Evolutionary conservation across 331 rosid species (phyloP), one percentile per base, ranked within the genome.

Genomic region (Telfairia occidentalis): DNA sequence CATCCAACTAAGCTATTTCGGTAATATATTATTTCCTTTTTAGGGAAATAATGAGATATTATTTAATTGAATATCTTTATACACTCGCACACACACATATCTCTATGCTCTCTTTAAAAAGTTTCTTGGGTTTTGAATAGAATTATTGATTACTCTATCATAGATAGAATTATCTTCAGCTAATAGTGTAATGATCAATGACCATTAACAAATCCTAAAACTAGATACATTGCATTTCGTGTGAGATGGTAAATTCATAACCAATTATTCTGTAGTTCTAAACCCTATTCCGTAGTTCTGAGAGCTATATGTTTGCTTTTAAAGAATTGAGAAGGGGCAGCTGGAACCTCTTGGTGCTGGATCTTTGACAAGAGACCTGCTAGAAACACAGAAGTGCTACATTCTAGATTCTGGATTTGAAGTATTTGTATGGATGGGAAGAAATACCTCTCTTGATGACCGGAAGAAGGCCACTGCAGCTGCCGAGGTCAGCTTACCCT

Each of bases 351-450:
- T 87, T 71, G 87, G 78, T 77, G 82, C 82, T 28, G 97, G 87
- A 81, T 83, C 92, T 75, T 86, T 92, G 88, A 84, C 83, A 49
- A 86, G 92, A 84, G 97, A 89, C 55, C 83, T 95, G 74, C 87
- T 95, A 46, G 94, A 90, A 60, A 87, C 97, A 71, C 82, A 84
- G 61, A 95, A 85, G 70, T 92, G 99, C 86, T 92, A 92, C 83
- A 80, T 95, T 69, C 79, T 95, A 76, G 97, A 95, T 84, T 90
- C 92, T 85, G 93, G 96, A 73, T 59, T 83, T 75, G 99, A 95
- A 84, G 85, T 95, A 74, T 95, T 87, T 83, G 88, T 83, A 24
- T 95, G 99, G 99, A 87, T 92, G 84, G 99, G 99, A 75, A 90
- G 99, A 90, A 89, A 77, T 75, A 90, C 97, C 64, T 78, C 97